Percentiles rank a stretch among this genome's conserved stretches.
Conservation (phyloP, 805 yeast genomes). For the Kurtzmaniella cleridarum region DNA sequence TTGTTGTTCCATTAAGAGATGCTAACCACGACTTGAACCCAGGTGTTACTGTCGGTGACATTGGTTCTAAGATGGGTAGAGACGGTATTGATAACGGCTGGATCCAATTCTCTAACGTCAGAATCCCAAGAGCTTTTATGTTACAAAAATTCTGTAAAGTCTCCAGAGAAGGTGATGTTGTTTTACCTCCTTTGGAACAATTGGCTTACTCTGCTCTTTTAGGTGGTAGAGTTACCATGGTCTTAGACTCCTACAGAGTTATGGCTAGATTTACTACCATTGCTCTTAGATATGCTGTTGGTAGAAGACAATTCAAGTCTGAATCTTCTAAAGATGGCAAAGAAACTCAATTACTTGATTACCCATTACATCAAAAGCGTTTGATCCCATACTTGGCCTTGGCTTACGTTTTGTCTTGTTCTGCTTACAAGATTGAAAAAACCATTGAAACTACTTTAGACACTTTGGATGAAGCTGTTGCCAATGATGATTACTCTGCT, state of each 20-base stretch:
- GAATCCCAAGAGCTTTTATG: conserved; percentile 42
- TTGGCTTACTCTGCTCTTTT: conserved; percentile 38
- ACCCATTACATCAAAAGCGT: conserved; percentile 42
- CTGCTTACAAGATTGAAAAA: conserved; percentile 34
- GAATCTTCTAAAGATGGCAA: conserved; percentile 20
- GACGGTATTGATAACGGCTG: conserved; percentile 46
- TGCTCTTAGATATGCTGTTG: conserved; percentile 41
- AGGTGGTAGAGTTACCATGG: conserved; percentile 43
- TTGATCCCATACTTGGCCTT: conserved; percentile 40
- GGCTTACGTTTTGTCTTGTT: conserved; percentile 32
- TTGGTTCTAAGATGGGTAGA: conserved; percentile 46
- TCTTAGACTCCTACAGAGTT: conserved; percentile 37
- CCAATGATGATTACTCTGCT: conserved; percentile 22
- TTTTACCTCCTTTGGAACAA: conserved; percentile 41
- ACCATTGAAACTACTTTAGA: conserved; percentile 25
- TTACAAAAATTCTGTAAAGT: conserved; percentile 41
- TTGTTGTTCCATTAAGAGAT: conserved; percentile 43
- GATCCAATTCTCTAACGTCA: conserved; percentile 41
- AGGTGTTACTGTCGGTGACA: conserved; percentile 42
- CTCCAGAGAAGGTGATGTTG: conserved; percentile 33
- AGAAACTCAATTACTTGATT: conserved; percentile 40
- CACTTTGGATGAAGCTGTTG: conserved; percentile 34
- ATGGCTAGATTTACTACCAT: conserved; percentile 38
- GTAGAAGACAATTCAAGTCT: conserved; percentile 40
- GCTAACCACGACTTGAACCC: conserved; percentile 37